Percentiles rank a stretch among this genome's conserved stretches.
phyloP scores from a whole-genome alignment of 2,329 filamentous ascomycete genomes.

The Ciborinia camelliae region DNA sequence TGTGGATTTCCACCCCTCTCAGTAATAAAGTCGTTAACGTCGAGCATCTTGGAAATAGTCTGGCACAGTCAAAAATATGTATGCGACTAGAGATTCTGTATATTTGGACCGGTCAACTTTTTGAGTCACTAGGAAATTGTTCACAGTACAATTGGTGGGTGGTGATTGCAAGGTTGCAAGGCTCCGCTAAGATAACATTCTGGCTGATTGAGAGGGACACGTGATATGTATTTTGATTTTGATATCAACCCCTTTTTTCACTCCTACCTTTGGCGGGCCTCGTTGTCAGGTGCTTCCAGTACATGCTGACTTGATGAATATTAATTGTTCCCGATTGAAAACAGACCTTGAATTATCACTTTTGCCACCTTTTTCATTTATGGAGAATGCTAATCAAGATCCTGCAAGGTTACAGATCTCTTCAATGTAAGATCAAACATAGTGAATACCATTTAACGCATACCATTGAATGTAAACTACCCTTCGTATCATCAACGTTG shows the following conservation, averaged over 20 bases:
- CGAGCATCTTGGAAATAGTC: slow-evolving; percentile 55
- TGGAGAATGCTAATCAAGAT: not conserved
- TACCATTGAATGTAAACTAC: not conserved
- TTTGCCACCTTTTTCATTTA: too few relatives aligned
- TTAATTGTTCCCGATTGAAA: too few relatives aligned
- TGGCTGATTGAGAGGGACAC: slow-evolving; percentile 4
- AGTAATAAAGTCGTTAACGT: slow-evolving; percentile 73
- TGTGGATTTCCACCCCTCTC: slow-evolving; percentile 91
- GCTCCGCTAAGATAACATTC: slow-evolving; percentile 20
- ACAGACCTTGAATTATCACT: too few relatives aligned
- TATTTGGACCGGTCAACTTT: slow-evolving; percentile 6
- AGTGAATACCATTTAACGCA: not conserved
- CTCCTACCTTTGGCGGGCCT: not conserved
- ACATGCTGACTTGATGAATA: not conserved
- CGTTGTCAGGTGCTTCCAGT: not conserved
- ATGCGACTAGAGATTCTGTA: not conserved
- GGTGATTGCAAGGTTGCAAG: slow-evolving; percentile 15
- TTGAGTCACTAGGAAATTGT: slow-evolving; percentile 21
- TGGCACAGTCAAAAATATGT: slow-evolving; percentile 4
- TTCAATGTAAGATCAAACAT: not conserved
- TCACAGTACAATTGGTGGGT: slow-evolving; percentile 18
- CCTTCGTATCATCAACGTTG: not conserved
- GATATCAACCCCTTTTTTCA: slow-evolving; percentile 12
- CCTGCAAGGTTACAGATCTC: not conserved
- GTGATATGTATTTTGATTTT: slow-evolving; percentile 2